Conservation (phyloP, 2,329 filamentous ascomycete species). For the Huntiella savannae region DNA sequence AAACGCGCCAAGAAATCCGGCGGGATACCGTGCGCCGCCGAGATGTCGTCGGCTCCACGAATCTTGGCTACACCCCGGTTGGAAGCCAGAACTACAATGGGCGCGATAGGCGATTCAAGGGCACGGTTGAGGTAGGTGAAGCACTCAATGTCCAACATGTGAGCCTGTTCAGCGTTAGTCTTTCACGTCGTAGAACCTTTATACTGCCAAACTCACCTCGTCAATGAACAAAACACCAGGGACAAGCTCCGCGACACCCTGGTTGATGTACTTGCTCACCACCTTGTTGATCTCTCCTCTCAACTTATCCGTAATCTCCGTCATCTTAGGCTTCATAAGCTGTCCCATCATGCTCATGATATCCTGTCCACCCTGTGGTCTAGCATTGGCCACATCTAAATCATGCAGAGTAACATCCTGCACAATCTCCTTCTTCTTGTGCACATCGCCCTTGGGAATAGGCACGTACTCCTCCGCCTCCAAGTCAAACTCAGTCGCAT, state of each 20-base stretch:
- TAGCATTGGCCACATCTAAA: slow-evolving; percentile 83
- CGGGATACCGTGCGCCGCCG: slow-evolving; percentile 82
- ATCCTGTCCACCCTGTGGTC: slow-evolving; percentile 92
- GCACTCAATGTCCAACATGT: slow-evolving; percentile 98
- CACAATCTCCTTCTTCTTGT: slow-evolving; percentile 99
- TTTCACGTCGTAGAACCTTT: not conserved
- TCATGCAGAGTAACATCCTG: slow-evolving; percentile 97
- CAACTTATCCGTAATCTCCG: slow-evolving; percentile 96
- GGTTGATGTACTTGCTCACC: slow-evolving; percentile 96
- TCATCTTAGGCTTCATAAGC: slow-evolving; percentile 98
- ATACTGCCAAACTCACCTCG: slow-evolving; percentile 41
- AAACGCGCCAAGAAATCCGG: slow-evolving; percentile 84
- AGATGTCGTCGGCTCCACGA: slow-evolving; percentile 63
- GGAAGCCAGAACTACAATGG: slow-evolving; percentile 91
- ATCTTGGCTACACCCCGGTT: slow-evolving; percentile 91
- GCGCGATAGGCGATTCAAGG: slow-evolving; percentile 85
- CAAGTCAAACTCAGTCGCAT: slow-evolving; percentile 94
- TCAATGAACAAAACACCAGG: slow-evolving; percentile 97
- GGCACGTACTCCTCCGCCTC: slow-evolving; percentile 98
- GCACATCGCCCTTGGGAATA: slow-evolving; percentile 94
- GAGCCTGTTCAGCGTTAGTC: slow-evolving; percentile 34
- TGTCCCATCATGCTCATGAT: slow-evolving; percentile 99
- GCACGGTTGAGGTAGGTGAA: slow-evolving; percentile 98
- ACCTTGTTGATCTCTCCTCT: slow-evolving; percentile 96
- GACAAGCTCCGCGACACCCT: slow-evolving; percentile 94